Base-by-base conservation (phyloP, 352 stramenopile species). In the Halophytophthora batemanensis region DNA sequence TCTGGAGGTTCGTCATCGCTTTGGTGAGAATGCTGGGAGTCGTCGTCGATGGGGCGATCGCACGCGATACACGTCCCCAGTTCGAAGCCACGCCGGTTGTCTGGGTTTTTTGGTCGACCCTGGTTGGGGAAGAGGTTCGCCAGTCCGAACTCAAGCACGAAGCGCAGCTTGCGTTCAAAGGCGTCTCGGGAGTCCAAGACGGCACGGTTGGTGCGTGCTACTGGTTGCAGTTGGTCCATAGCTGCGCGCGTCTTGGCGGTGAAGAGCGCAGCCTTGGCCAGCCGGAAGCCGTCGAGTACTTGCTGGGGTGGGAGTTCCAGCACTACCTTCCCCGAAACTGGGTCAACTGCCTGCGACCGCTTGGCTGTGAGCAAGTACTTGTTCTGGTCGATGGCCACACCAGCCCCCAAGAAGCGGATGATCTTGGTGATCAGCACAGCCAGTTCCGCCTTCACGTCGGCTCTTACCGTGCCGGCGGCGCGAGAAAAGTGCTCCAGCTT, bases 321-420 rank as follows among this genome's bases (percentile, higher is more conserved):
- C 2, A 77, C 59, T 2, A 79, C 28, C 2, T 72, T 66, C 15
- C 77, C 72, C 2, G 44, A 77, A 1, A 62, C 52, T 1, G 61
- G 47, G 28, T 80, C 69, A 0, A 71, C 66, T n/a, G 31, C 49
- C n/a, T 74, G 61, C 17, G 46, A 21, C 12, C 65, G 54, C 25
- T 61, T 77, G 0, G 47, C 59, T 6, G 61, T 59, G 2, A 87
- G 40, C 46, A 87, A 57, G 43, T 82, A 87, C 23, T 76, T 77
- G 57, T 83, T 87, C 45, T 86, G 71, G 28, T 87, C 77, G 33
- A 87, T 82, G 6, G 69, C 57, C 1, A 87, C 74, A 0, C 72
- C 63, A 0, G 77, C 71, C 5, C 72, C 74, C 2, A 87, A 53
- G 48, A 87, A 87, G 2, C 74, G 77, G 6, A 84, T 65, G 31